Evolutionary conservation across 306 rosid species (phyloP).

Genomic region (Quercus cerris): DNA sequence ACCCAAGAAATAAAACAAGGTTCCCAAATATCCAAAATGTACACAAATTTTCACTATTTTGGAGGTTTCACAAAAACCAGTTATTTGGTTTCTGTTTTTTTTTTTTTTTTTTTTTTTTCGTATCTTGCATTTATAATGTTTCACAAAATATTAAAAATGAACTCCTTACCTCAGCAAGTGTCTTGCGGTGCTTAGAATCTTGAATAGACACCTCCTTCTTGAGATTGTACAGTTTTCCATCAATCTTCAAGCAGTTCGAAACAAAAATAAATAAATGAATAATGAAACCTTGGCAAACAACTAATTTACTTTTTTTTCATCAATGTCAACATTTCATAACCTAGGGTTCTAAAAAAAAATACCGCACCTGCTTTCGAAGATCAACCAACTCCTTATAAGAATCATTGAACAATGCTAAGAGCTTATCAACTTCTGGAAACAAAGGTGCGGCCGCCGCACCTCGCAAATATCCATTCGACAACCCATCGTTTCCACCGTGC

Average conservation of each 20-base stretch:
- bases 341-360: not conserved
- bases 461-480: conserved; percentile 64
- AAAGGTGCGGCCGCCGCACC: conserved; percentile 58
- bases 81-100: too few relatives aligned
- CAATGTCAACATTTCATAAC: not conserved
- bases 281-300: not conserved
- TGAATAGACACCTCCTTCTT: conserved; percentile 88
- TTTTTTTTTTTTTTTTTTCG: too few relatives aligned
- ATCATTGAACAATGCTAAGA: conserved; percentile 79
- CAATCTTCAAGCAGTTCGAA: conserved; percentile 49
- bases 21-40: too few relatives aligned
- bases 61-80: too few relatives aligned
- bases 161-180: conserved; percentile 79
- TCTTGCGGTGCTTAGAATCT: conserved; percentile 91
- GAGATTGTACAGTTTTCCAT: conserved; percentile 77
- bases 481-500: conserved; percentile 38
- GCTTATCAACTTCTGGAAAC: conserved; percentile 89
- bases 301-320: not conserved
- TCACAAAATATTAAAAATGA: not conserved
- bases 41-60: too few relatives aligned
- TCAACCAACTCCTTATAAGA: conserved; percentile 88
- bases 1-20: too few relatives aligned
- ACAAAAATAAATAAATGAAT: not conserved
- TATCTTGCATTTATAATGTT: not conserved
- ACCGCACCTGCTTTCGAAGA: conserved; percentile 82